Evolutionary conservation across 129 eudicot genomes (phyloP).

Genomic region (Silybum marianum): DNA sequence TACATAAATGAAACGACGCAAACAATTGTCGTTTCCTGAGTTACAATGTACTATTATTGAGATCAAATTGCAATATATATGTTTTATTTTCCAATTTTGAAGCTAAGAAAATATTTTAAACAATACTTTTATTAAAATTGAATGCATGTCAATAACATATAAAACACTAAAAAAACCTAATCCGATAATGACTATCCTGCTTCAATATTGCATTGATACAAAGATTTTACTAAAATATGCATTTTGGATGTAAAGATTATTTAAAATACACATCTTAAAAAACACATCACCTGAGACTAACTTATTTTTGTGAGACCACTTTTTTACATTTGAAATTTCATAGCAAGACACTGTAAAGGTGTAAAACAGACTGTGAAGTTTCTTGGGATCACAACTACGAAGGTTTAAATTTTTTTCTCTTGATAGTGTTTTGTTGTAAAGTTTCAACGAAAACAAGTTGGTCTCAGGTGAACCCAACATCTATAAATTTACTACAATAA

Average conservation of each 20-base stretch:
- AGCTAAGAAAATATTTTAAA: not conserved
- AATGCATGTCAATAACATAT: not conserved
- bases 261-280: too few species aligned
- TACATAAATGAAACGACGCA: not conserved
- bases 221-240: not conserved
- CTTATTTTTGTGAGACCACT: too few species aligned
- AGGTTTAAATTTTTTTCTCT: too few species aligned
- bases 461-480: too few species aligned
- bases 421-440: too few species aligned
- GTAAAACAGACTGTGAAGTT: too few species aligned
- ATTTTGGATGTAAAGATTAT: not conserved
- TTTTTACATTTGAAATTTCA: too few species aligned
- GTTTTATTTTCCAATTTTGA: not conserved
- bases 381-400: too few species aligned
- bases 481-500: not conserved
- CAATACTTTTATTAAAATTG: not conserved
- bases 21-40: not conserved
- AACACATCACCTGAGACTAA: too few species aligned
- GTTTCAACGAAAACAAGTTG: too few species aligned
- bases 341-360: too few species aligned
- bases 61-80: not conserved
- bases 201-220: not conserved
- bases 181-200: not conserved
- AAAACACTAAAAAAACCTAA: too few species aligned
- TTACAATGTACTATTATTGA: not conserved